Conservation (phyloP, 345 rosid species). For the Syzygium aqueum region DNA sequence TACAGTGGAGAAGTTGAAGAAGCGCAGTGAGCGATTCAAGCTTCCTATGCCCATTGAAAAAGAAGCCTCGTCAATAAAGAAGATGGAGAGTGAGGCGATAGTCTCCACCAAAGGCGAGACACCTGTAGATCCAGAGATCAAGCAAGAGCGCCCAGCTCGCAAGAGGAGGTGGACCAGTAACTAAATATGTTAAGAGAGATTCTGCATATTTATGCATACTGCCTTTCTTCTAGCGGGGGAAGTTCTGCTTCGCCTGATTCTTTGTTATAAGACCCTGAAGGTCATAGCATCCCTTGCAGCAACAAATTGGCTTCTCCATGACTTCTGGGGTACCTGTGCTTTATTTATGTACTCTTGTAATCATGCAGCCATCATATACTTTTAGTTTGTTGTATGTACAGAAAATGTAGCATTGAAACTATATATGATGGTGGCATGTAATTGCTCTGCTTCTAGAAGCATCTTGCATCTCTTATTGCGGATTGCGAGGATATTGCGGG, state of each 20-base stretch:
- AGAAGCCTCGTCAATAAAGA: conserved; percentile 45
- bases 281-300: neutral
- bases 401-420: neutral
- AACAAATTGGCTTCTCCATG: neutral
- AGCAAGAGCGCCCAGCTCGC: conserved; percentile 84
- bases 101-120: conserved; percentile 48
- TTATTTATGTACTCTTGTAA: neutral
- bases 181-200: conserved; percentile 15
- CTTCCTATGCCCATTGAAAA: conserved; percentile 87
- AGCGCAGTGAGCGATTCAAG: conserved; percentile 96
- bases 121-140: conserved; percentile 56
- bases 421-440: neutral
- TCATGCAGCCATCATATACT: neutral
- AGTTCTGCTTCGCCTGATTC: neutral
- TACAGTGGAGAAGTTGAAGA: conserved; percentile 95
- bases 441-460: neutral
- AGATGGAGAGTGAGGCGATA: conserved; percentile 45
- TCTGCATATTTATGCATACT: neutral
- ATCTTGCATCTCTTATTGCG: neutral
- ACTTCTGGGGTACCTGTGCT: neutral
- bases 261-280: neutral
- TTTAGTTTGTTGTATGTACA: neutral
- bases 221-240: neutral
- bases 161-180: conserved; percentile 82
- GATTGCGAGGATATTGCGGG: neutral